Percentiles rank a stretch among this genome's conserved stretches.
Evolutionary conservation across 495 filamentous ascomycete genomes (phyloP).

Genomic region (Mytilinidion resinicola): DNA sequence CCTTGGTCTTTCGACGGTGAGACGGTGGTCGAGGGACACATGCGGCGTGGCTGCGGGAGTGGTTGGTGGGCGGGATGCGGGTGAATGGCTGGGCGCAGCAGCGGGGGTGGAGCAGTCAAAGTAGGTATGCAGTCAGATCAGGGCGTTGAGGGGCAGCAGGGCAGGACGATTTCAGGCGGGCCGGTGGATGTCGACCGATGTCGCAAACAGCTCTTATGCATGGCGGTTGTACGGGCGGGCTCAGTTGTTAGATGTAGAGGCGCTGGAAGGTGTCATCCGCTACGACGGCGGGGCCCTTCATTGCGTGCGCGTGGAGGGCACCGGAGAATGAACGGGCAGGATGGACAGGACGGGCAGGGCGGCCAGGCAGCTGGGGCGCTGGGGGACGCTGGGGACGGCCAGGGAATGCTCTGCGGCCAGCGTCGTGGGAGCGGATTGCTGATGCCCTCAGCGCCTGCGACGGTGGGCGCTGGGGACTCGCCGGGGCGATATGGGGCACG

Average conservation of each 20-base stretch:
- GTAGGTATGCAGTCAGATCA: background rate
- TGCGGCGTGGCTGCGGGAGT: conserved; percentile 6
- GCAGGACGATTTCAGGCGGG: conserved; percentile 20
- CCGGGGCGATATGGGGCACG: background rate
- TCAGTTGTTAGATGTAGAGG: conserved; percentile 10
- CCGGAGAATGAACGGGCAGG: conserved; percentile 13
- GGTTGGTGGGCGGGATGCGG: conserved; percentile 25
- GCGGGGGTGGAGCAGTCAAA: conserved; percentile 2
- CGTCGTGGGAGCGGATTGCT: too few species aligned
- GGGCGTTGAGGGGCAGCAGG: too few species aligned
- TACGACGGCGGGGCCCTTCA: conserved; percentile 4
- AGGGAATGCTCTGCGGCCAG: too few species aligned
- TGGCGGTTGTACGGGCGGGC: conserved; percentile 28
- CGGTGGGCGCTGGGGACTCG: conserved; percentile 2
- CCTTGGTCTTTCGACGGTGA: background rate
- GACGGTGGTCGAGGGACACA: conserved; percentile 3
- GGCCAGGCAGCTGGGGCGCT: too few species aligned
- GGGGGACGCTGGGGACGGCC: too few species aligned
- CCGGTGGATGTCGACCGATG: conserved; percentile 27
- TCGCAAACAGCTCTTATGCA: conserved; percentile 29
- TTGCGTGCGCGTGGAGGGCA: conserved; percentile 1
- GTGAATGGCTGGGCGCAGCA: background rate
- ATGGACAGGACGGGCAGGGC: background rate
- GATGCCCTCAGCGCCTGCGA: too few species aligned
- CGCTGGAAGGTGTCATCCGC: conserved; percentile 29